A percentile compares a stretch with the other conserved stretches of the same genome.
Conservation (phyloP, 2,329 filamentous ascomycete genomes). For the Boeremia exigua region DNA sequence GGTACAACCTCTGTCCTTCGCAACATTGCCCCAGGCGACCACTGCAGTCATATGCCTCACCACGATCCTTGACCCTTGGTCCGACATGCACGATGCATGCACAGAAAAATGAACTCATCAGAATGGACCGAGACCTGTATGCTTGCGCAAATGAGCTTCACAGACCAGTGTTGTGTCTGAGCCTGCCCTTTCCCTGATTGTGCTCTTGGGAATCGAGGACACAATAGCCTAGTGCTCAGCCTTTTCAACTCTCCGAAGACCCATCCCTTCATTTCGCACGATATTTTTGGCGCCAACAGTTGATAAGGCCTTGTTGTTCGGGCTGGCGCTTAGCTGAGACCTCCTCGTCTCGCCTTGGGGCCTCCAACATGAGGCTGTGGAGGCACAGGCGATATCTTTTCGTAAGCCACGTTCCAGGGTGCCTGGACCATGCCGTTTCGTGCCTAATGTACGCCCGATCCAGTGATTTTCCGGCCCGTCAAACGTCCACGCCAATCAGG, state of each 20-base stretch:
- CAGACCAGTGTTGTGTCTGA: not conserved
- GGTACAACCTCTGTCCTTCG: not conserved
- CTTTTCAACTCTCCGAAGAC: not conserved
- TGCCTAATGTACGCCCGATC: constrained; percentile 15
- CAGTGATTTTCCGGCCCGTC: constrained; percentile 24
- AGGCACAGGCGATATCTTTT: constrained; percentile 7
- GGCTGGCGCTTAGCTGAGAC: constrained; percentile 14
- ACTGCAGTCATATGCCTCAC: constrained; percentile 20
- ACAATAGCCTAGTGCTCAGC: not conserved
- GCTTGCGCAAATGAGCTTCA: not conserved
- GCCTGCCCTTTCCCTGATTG: not conserved
- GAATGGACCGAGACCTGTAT: not conserved
- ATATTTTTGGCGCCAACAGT: not conserved
- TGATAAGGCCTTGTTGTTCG: not conserved
- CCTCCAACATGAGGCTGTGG: constrained; percentile 19
- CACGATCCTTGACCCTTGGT: constrained; percentile 2
- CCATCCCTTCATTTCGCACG: not conserved
- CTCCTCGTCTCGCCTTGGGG: constrained; percentile 10
- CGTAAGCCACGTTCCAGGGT: constrained; percentile 25
- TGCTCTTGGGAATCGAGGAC: not conserved
- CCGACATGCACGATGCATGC: not conserved
- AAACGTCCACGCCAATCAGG: constrained; percentile 16
- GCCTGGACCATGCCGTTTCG: constrained; percentile 18
- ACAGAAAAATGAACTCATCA: not conserved
- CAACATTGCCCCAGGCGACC: constrained; percentile 18